Percentiles rank a stretch among this genome's conserved stretches.
Evolutionary conservation across 805 yeast species (phyloP).

Genomic region (Candida adriatica): DNA sequence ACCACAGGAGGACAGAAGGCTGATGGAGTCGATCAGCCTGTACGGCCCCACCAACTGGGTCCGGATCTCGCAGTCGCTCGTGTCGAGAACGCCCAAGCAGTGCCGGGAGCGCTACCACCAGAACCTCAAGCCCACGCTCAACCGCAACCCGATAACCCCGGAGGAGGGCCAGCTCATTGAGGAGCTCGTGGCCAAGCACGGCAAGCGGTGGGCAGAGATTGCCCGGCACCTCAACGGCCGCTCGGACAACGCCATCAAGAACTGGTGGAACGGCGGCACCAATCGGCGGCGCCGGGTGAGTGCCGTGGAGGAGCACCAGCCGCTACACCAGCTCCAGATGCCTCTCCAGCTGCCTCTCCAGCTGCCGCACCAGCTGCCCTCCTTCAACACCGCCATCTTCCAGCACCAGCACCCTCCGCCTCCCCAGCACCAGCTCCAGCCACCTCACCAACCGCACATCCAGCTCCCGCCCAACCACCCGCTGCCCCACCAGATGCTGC

Average conservation of each 20-base stretch:
- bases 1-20: conserved; percentile 69
- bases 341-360: conserved; percentile 1
- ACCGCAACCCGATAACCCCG: conserved; percentile 73
- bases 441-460: conserved; percentile 6
- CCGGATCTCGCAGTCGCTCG: conserved; percentile 63
- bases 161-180: conserved; percentile 84
- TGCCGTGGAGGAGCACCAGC: conserved; percentile 19
- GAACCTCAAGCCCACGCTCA: conserved; percentile 78
- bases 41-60: conserved; percentile 90
- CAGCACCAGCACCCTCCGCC: conserved; percentile 8
- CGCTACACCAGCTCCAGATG: background rate
- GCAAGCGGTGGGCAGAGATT: conserved; percentile 92
- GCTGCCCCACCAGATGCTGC: conserved; percentile 11
- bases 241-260: conserved; percentile 85
- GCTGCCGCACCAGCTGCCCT: conserved; percentile 5
- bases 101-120: conserved; percentile 90
- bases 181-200: conserved; percentile 67
- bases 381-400: conserved; percentile 17
- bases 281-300: conserved; percentile 64
- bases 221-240: conserved; percentile 83
- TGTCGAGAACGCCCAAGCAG: conserved; percentile 82
- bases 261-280: conserved; percentile 97
- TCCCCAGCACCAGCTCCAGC: conserved; percentile 5
- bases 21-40: conserved; percentile 59
- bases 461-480: conserved; percentile 3